These are phyloP conservation scores for Metschnikowia anglica DNA, from an alignment of 805 yeast species.

Conservation along the genomic window DNA sequence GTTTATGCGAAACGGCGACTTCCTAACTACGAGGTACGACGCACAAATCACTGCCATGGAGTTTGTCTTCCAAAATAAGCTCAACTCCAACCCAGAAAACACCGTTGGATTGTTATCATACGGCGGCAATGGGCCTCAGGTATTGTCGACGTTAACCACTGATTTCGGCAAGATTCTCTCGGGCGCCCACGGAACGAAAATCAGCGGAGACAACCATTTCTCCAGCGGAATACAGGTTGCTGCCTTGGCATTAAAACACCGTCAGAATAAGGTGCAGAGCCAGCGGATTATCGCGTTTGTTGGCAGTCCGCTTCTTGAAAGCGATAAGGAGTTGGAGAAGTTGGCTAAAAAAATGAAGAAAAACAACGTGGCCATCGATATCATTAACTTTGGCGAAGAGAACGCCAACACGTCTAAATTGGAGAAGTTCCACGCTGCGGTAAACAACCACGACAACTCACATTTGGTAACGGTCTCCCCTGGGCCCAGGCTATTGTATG, in stretches of 20 bases:
- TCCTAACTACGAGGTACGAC: conserved; percentile 79
- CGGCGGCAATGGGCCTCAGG: conserved; percentile 82
- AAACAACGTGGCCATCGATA: conserved; percentile 85
- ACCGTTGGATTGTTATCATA: conserved; percentile 88
- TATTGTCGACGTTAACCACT: conserved; percentile 81
- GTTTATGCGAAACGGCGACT: conserved; percentile 94
- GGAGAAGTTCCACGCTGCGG: conserved; percentile 72
- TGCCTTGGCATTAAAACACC: conserved; percentile 84
- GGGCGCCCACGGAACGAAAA: conserved; percentile 77
- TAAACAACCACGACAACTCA: conserved; percentile 73
- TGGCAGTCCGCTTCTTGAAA: conserved; percentile 77
- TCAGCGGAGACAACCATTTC: conserved; percentile 66
- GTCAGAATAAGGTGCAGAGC: conserved; percentile 89
- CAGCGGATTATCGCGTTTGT: conserved; percentile 89
- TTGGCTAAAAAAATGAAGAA: conserved; percentile 92
- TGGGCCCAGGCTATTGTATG: conserved; percentile 81
- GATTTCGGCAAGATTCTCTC: conserved; percentile 83
- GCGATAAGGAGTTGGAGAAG: conserved; percentile 69
- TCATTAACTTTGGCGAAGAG: conserved; percentile 91
- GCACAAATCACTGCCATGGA: conserved; percentile 92
- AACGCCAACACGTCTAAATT: conserved; percentile 70
- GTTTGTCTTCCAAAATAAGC: conserved; percentile 79
- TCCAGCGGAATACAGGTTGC: conserved; percentile 91
- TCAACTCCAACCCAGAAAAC: conserved; percentile 87
- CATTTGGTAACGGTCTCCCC: conserved; percentile 87